Base-by-base conservation (phyloP, 148 eudicot genomes). In the Persicaria maculosa region DNA sequence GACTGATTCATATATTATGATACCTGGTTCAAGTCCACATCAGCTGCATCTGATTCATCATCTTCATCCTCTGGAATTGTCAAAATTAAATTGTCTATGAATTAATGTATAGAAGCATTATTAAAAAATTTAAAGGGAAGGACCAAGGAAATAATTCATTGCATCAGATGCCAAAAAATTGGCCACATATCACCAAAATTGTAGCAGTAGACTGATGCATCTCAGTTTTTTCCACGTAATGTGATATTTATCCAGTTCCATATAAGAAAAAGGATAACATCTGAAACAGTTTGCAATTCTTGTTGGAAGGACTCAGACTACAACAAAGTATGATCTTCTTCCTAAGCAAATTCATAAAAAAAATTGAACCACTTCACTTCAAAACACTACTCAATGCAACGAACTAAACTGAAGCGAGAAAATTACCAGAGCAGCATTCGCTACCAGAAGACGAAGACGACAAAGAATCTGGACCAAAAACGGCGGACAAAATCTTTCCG, bases 401-500 rank as follows among this genome's bases (percentile, higher is more conserved):
- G 20, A 54, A 54, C 58, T n/a, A 54, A n/a, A 54, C 9, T 16
- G 6, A 54, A 54, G 6, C 5, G 7, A 57, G 25, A 20, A 59
- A 59, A 75, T 17, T 82, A 83, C 90, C 81, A 11, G 81, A 69
- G 46, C 54, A 20, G 48, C 77, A 72, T 72, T 76, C 80, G 16
- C 11, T 58, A 17, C 50, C 87, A 14, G 82, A 78, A 47, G 87
- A 86, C 16, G 84, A 77, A 7, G 84, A 74, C 0, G 87, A 81
- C 1, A 79, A 71, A 47, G 82, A 85, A 44, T 83, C 83, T 9
- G 81, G 62, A 6, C 75, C 82, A 68, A 87, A 83, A n/a, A 86
- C 74, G 0, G 84, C 77, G 7, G 93, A 82, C 20, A 90, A 7
- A 45, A 94, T 77, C 70, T 85, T 90, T 11, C 89, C 88, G 55